These are phyloP conservation scores for Tricholoma sp. DNA, from an alignment of 768 basidiomycete genomes.

Conservation along the genomic window DNA sequence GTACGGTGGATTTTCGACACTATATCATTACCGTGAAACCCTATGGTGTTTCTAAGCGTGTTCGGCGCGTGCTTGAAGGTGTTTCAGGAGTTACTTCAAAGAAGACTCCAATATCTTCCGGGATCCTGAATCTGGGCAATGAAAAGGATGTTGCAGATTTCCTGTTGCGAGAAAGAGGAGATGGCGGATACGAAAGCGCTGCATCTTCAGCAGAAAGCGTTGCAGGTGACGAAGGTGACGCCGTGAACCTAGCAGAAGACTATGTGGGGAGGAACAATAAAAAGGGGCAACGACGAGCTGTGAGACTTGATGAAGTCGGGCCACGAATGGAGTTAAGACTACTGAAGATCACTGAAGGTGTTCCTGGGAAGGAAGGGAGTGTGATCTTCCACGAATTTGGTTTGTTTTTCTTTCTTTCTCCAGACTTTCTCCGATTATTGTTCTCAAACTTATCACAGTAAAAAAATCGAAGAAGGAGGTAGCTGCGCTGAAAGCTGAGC, in stretches of 20 bases:
- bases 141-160: slow-evolving; percentile 97
- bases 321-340: slow-evolving; percentile 91
- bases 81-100: slow-evolving; percentile 18
- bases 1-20: slow-evolving; percentile 89
- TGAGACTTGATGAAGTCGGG: slow-evolving; percentile 89
- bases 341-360: slow-evolving; percentile 91
- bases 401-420: slow-evolving; percentile 36
- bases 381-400: slow-evolving; percentile 95
- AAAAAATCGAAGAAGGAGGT: slow-evolving; percentile 83
- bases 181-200: slow-evolving; percentile 74
- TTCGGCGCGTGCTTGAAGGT: slow-evolving; percentile 80
- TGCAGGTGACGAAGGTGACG: slow-evolving; percentile 81
- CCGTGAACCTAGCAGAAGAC: slow-evolving; percentile 82
- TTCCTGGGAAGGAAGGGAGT: slow-evolving; percentile 88
- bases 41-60: slow-evolving; percentile 88
- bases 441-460: slow-evolving; percentile 43
- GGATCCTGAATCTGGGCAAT: slow-evolving; percentile 74
- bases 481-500: slow-evolving; percentile 60
- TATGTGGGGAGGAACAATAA: slow-evolving; percentile 95
- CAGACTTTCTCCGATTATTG: neutral
- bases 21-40: slow-evolving; percentile 94
- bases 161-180: slow-evolving; percentile 66
- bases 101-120: slow-evolving; percentile 28
- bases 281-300: slow-evolving; percentile 86
- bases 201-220: slow-evolving; percentile 78